phyloP scores from a whole-genome alignment of 305 asterid genomes.

The Lippia alba region DNA sequence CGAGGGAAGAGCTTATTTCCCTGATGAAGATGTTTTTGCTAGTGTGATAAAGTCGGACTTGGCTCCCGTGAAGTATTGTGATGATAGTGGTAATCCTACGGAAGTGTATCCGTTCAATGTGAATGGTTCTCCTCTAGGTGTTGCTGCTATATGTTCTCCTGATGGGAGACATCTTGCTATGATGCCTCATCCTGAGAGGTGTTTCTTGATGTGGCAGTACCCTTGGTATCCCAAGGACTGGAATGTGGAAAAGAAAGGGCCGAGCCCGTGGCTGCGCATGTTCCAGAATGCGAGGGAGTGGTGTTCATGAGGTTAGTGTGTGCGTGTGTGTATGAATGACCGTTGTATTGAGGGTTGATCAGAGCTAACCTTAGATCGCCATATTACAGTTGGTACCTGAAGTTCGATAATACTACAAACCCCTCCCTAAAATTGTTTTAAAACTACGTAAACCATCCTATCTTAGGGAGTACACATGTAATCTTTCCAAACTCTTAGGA shows the following conservation, averaged over 20 bases:
- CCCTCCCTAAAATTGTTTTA: too few relatives aligned
- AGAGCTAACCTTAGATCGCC: too few relatives aligned
- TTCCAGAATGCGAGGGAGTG: conserved; percentile 94
- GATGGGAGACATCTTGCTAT: conserved; percentile 94
- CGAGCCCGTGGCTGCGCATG: conserved; percentile 95
- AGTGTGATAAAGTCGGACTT: conserved; percentile 55
- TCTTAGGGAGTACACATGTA: too few relatives aligned
- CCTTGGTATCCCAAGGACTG: conserved; percentile 91
- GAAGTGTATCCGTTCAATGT: conserved; percentile 82
- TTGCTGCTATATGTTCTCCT: conserved; percentile 90
- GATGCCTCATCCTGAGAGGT: conserved; percentile 97
- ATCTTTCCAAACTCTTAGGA: too few relatives aligned
- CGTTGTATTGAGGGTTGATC: too few relatives aligned
- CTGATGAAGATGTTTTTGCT: conserved; percentile 51
- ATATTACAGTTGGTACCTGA: too few relatives aligned
- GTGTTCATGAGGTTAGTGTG: conserved; percentile 74
- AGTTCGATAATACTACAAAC: too few relatives aligned
- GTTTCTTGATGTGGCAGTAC: conserved; percentile 96
- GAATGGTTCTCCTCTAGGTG: conserved; percentile 92
- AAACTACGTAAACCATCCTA: too few relatives aligned
- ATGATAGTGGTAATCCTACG: conserved; percentile 73
- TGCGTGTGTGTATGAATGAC: too few relatives aligned
- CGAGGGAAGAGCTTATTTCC: conserved; percentile 92
- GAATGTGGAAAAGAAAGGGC: conserved; percentile 79
- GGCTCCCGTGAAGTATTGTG: conserved; percentile 84